Percentiles rank a stretch among this genome's conserved stretches.
Conservation (phyloP, 2,329 filamentous ascomycete genomes). For the Biscogniauxia marginata region DNA sequence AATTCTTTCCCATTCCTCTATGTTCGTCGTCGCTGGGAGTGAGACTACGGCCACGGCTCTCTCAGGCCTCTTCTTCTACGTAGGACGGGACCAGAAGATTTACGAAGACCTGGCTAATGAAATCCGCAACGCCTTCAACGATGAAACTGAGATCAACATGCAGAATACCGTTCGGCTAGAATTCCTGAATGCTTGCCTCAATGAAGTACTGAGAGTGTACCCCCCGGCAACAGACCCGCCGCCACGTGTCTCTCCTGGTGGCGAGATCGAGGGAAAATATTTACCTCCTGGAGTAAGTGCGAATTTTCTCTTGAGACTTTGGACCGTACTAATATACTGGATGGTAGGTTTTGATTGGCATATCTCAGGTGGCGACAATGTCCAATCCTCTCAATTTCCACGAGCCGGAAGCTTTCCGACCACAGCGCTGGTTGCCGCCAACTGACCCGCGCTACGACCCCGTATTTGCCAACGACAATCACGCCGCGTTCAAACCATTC, state of each 20-base stretch:
- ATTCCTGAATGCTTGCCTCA: neutral
- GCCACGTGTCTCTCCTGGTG: conserved; percentile 2
- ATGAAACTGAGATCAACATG: neutral
- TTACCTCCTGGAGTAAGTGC: neutral
- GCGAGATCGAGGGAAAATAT: conserved; percentile 1
- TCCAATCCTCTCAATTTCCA: conserved; percentile 9
- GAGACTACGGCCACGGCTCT: conserved; percentile 4
- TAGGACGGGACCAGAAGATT: neutral
- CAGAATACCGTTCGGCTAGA: neutral
- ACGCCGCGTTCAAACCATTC: conserved; percentile 12
- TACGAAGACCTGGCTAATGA: neutral
- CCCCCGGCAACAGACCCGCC: conserved; percentile 1
- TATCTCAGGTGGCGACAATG: neutral
- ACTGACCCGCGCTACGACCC: conserved; percentile 7
- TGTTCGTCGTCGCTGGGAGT: conserved; percentile 3
- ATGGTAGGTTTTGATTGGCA: neutral
- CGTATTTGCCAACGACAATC: conserved; percentile 1
- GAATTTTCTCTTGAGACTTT: neutral
- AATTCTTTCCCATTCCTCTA: neutral
- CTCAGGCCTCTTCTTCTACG: neutral
- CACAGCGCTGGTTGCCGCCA: conserved; percentile 11
- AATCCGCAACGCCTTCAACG: neutral
- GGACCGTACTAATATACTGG: neutral
- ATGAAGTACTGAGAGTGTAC: conserved; percentile 1
- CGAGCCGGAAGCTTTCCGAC: conserved; percentile 9